Base-by-base conservation (phyloP, 176 grass and related monocot species). In the Oryza rufipogon region DNA sequence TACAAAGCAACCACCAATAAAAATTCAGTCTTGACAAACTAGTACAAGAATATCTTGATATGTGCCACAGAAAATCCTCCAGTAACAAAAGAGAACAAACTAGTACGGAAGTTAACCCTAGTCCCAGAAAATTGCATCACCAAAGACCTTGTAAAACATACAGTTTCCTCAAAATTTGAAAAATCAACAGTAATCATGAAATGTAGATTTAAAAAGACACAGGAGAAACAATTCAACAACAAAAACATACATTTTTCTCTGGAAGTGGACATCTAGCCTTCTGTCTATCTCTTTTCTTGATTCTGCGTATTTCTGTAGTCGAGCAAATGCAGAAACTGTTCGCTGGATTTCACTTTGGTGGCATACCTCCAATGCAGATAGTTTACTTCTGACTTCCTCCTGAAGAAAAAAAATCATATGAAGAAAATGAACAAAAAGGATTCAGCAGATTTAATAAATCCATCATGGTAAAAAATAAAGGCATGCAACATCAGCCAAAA, bases 161-260 rank as follows among this genome's bases (percentile, higher is more conserved):
- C 33, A 42, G 7, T 63, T 80, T 74, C 74, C 7, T 73, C 54
- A 25, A 20, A 75, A 79, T 56, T 66, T n/a, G 6, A 56, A 92
- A 19, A 64, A 70, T 69, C 12, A 74, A 9, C 70, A 73, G 49
- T 58, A 75, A 66, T 19, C 52, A 54, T 77, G 48, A 70, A 52
- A 20, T 66, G 32, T 16, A 34, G 3, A 66, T 79, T 78, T 56
- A 44, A 51, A 82, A 77, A 78, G 58, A 75, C 32, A 51, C 5
- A 65, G 12, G 25, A 82, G 2, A 83, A 25, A 74, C 38, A 17
- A 69, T n/a, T 26, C 30, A 73, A 7, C 84, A 47, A 75, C 8
- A 44, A 39, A 32, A 46, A 70, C 89, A 75, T 98, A 98, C 96
- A 95, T 94, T 86, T 91, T 98, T 88, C 96, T 91, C 68, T 86